These are phyloP conservation scores for Medicago truncatula DNA, from an alignment of 306 rosid genomes.

Conservation along the genomic window MtrunA17r5.0-ANR NC_053045.1:7784501-7785000, in stretches of 20 bases:
- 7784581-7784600: constrained; percentile 20
- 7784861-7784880: neutral
- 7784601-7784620: neutral
- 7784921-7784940: neutral
- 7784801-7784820: constrained; percentile 44
- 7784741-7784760: constrained; percentile 99
- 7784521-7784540: constrained; percentile 85
- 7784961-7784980: neutral
- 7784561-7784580: constrained; percentile 26
- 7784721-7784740: constrained; percentile 52
- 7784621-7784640: neutral
- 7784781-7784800: constrained; percentile 90
- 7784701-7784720: constrained; percentile 12
- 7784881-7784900: neutral
- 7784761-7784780: constrained; percentile 92
- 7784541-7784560: constrained; percentile 93
- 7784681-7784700: neutral
- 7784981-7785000: neutral
- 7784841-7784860: neutral
- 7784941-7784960: neutral
- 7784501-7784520: constrained; percentile 83
- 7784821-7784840: neutral
- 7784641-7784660: constrained; percentile 1
- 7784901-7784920: neutral
- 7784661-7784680: neutral